These are phyloP conservation scores for Diplocarpon rosae DNA, from an alignment of 2,329 filamentous ascomycete species.

Conservation along the genomic window DNA sequence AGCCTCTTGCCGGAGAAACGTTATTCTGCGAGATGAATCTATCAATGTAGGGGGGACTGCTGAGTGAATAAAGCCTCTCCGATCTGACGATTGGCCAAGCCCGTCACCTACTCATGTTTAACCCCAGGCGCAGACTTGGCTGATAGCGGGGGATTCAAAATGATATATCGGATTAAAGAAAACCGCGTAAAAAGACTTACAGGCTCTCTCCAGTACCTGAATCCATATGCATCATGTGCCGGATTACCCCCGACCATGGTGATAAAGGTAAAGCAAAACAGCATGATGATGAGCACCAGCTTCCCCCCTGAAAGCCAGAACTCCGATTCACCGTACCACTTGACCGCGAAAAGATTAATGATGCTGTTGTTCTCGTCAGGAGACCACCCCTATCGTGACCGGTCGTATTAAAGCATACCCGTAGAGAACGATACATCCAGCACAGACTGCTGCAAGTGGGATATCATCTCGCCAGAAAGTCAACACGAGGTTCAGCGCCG, in stretches of 20 bases:
- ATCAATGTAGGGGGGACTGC: background rate
- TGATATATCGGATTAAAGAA: background rate
- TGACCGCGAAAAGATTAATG: conserved; percentile 55
- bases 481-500: conserved; percentile 31
- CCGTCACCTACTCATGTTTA: too few relatives aligned
- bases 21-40: background rate
- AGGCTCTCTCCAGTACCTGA: conserved; percentile 53
- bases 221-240: conserved; percentile 54
- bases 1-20: background rate
- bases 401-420: conserved; percentile 33
- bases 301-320: conserved; percentile 46
- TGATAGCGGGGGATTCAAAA: too few relatives aligned
- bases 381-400: background rate
- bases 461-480: conserved; percentile 35
- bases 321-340: conserved; percentile 60
- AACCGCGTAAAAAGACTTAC: conserved; percentile 9
- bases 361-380: conserved; percentile 28
- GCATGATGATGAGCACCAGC: conserved; percentile 35
- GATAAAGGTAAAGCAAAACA: conserved; percentile 57
- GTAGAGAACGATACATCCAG: conserved; percentile 31
- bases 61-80: conserved; percentile 24
- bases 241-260: conserved; percentile 65
- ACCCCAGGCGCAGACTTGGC: too few relatives aligned
- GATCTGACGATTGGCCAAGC: background rate
- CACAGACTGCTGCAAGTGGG: conserved; percentile 29